These are phyloP conservation scores for Forsythia viridissima DNA, from an alignment of 257 asterid species.

Conservation along the genomic window DNA sequence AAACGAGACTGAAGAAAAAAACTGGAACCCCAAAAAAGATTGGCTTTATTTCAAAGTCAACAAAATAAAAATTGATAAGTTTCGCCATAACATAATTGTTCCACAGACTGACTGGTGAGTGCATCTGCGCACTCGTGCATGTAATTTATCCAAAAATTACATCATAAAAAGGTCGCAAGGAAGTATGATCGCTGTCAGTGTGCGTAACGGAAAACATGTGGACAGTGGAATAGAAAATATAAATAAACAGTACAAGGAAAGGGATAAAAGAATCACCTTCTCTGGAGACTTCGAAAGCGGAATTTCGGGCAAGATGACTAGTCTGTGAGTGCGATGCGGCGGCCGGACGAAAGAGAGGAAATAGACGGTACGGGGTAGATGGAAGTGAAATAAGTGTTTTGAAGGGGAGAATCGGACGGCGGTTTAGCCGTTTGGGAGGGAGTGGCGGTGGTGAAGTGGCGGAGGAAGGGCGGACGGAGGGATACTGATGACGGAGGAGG, in stretches of 20 bases:
- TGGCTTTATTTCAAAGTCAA: conserved; percentile 23
- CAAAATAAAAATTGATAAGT: conserved; percentile 18
- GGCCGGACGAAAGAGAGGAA: neutral
- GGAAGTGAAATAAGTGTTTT: neutral
- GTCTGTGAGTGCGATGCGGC: conserved; percentile 27
- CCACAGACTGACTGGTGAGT: conserved; percentile 2
- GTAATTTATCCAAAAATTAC: neutral
- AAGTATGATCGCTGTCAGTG: conserved; percentile 28
- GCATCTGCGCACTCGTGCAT: neutral
- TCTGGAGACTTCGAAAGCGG: conserved; percentile 9
- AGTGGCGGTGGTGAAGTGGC: conserved; percentile 19
- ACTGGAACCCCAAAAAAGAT: conserved; percentile 23
- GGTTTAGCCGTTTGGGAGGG: conserved; percentile 7
- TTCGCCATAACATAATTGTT: neutral
- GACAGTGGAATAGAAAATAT: neutral
- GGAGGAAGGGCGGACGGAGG: conserved; percentile 12
- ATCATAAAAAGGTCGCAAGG: conserved; percentile 1
- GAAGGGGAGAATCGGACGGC: neutral
- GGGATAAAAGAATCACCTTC: conserved; percentile 17
- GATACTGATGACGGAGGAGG: neutral
- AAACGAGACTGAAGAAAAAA: conserved; percentile 1
- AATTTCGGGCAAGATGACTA: conserved; percentile 24
- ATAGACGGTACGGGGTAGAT: conserved; percentile 16
- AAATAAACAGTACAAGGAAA: neutral
- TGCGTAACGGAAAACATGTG: neutral